phyloP scores from a whole-genome alignment of 2,329 filamentous ascomycete species.

The Trichoderma sp. region DNA sequence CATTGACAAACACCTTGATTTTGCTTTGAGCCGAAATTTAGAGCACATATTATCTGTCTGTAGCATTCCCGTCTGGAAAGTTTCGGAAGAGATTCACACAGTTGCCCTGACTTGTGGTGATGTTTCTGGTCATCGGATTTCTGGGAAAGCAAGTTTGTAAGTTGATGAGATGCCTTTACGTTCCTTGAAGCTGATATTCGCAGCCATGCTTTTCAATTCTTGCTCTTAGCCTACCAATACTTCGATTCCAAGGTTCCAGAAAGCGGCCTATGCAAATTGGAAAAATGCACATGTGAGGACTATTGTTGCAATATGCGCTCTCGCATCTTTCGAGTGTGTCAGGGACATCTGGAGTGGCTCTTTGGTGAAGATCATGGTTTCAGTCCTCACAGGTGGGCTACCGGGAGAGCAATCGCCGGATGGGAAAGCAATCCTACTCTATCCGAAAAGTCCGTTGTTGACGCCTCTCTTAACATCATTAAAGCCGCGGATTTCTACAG shows the following conservation, averaged over 20 bases:
- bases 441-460: not conserved
- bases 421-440: not conserved
- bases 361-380: not conserved
- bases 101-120: not conserved
- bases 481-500: not conserved
- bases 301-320: not conserved
- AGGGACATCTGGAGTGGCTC: not conserved
- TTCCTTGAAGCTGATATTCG: not conserved
- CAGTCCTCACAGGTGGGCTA: not conserved
- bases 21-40: not conserved
- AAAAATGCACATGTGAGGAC: not conserved
- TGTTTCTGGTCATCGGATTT: not conserved
- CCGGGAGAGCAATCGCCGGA: not conserved
- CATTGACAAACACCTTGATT: not conserved
- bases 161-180: not conserved
- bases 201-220: not conserved
- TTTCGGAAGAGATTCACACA: not conserved
- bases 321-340: not conserved
- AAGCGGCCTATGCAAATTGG: not conserved
- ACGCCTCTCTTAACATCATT: not conserved
- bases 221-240: not conserved
- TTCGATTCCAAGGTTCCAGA: not conserved
- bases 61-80: not conserved
- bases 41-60: conserved; percentile 3
- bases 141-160: not conserved